phyloP scores from a whole-genome alignment of 805 yeast genomes.

The Yarrowia keelungensis region DNA sequence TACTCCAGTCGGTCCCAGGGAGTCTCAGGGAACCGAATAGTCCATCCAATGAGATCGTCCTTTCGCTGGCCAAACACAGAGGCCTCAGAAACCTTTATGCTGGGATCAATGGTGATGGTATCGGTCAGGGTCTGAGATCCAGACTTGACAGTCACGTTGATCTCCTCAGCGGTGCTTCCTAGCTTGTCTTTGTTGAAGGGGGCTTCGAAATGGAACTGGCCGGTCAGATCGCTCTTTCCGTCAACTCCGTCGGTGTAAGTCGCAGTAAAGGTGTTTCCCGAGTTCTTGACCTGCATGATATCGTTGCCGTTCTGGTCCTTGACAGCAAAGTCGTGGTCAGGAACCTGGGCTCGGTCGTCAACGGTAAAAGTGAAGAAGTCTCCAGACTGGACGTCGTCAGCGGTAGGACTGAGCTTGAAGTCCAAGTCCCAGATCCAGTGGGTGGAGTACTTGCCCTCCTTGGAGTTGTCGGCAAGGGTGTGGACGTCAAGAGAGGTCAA shows the following conservation, averaged over 20 bases:
- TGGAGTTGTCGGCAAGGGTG: background rate
- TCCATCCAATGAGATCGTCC: background rate
- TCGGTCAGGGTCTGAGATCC: slow-evolving; percentile 5
- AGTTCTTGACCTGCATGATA: background rate
- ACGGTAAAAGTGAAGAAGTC: slow-evolving; percentile 26
- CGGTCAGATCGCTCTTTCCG: background rate
- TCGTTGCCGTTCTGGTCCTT: background rate
- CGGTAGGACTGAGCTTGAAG: background rate
- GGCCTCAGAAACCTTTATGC: background rate
- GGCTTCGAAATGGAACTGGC: background rate
- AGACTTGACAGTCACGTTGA: slow-evolving; percentile 7
- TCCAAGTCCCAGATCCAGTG: slow-evolving; percentile 10
- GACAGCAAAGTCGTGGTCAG: background rate
- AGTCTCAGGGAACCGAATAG: background rate
- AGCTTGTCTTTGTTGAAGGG: background rate
- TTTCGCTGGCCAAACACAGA: slow-evolving; percentile 1
- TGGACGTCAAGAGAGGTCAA: slow-evolving; percentile 11
- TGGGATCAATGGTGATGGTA: slow-evolving; percentile 5
- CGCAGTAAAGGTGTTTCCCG: background rate
- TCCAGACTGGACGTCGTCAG: slow-evolving; percentile 4
- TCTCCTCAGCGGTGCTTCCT: background rate
- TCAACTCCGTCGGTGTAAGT: slow-evolving; percentile 1
- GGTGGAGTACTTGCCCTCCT: background rate
- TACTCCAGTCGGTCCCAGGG: slow-evolving; percentile 11
- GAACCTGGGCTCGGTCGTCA: background rate